Percentiles rank a stretch among this genome's conserved stretches.
phyloP scores from a whole-genome alignment of 257 asterid species.

The Solanum chiquidenum region DNA sequence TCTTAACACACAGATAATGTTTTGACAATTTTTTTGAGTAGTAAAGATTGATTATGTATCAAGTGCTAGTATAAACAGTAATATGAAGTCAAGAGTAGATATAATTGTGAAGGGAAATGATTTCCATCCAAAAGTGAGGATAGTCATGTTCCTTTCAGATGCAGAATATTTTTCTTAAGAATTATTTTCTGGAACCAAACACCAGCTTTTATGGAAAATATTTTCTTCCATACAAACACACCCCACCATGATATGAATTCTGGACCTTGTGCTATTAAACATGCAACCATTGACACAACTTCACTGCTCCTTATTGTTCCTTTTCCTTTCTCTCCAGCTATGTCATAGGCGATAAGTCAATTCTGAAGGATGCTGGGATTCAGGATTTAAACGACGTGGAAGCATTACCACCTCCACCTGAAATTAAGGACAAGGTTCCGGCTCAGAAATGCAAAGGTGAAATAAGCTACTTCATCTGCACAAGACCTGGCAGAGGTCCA shows the following conservation, averaged over 20 bases:
- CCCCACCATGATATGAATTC: background rate
- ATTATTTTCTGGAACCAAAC: background rate
- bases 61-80: background rate
- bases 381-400: slow-evolving; percentile 59
- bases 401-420: slow-evolving; percentile 73
- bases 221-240: background rate
- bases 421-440: slow-evolving; percentile 41
- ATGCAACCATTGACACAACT: background rate
- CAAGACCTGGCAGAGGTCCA: slow-evolving; percentile 65
- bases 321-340: slow-evolving; percentile 40
- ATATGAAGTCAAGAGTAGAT: background rate
- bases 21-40: background rate
- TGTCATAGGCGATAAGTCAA: slow-evolving; percentile 80
- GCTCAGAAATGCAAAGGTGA: slow-evolving; percentile 58
- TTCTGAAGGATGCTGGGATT: slow-evolving; percentile 77
- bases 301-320: background rate
- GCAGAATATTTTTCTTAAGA: background rate
- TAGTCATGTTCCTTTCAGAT: background rate
- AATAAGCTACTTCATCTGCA: slow-evolving; percentile 77
- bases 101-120: background rate
- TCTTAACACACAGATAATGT: background rate
- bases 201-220: background rate
- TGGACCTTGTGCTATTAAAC: background rate
- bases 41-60: background rate
- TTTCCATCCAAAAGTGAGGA: background rate